A percentile compares a stretch with the other conserved stretches of the same genome.
Evolutionary conservation across 202 grass and related monocot species (phyloP).

Genomic region (Saccharum hybrid): DNA sequence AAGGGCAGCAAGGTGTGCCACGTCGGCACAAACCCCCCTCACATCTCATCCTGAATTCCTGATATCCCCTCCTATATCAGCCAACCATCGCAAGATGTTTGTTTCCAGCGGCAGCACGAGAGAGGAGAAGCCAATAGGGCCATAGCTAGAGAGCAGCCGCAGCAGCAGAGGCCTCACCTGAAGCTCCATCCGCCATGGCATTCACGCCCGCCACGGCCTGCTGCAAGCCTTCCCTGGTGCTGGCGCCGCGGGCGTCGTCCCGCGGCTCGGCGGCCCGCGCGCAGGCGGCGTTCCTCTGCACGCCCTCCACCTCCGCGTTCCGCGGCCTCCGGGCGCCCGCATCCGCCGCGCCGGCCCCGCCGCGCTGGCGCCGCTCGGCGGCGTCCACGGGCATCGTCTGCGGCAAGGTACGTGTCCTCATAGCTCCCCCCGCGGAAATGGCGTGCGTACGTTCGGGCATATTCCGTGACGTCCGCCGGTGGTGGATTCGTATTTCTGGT

Average conservation of each 20-base stretch:
- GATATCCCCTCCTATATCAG: slow-evolving; percentile 16
- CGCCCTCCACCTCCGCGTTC: slow-evolving; percentile 43
- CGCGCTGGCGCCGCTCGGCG: slow-evolving; percentile 35
- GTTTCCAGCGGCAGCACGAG: not conserved
- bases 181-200: slow-evolving; percentile 49
- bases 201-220: slow-evolving; percentile 51
- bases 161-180: not conserved
- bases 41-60: slow-evolving; percentile 48
- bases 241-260: not conserved
- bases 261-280: slow-evolving; percentile 2
- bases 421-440: not conserved
- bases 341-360: not conserved
- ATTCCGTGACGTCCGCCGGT: too few relatives aligned
- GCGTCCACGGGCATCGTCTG: slow-evolving; percentile 48
- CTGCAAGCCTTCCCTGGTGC: slow-evolving; percentile 30
- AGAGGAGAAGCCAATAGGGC: not conserved
- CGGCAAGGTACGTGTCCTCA: not conserved
- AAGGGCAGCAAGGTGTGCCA: slow-evolving; percentile 56
- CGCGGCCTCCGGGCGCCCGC: slow-evolving; percentile 22
- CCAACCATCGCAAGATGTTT: slow-evolving; percentile 43
- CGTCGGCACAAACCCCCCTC: slow-evolving; percentile 45
- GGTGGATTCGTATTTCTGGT: not conserved
- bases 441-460: too few relatives aligned
- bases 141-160: not conserved
- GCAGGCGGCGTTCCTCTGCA: slow-evolving; percentile 44